Evolutionary conservation across 1,284 basidiomycete species (phyloP), one percentile per base, ranked within the genome.

Genomic region (Veloporphyrellus conicus): DNA sequence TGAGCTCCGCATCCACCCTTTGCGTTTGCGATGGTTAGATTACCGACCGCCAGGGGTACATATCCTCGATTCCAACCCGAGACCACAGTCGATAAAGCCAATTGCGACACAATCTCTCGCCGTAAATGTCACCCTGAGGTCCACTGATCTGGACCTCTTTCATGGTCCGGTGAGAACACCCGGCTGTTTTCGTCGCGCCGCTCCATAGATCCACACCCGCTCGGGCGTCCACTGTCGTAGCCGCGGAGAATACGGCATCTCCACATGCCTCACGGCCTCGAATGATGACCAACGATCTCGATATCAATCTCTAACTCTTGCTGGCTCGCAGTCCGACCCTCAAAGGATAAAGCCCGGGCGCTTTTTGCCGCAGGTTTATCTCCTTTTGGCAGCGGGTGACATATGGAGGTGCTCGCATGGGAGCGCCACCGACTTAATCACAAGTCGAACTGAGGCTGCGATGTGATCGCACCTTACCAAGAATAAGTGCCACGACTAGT

Each of bases 291-390:
- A 42, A 19, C 42, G 34, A 52, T 51, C 41, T 41, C 23, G 8
- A 38, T 19, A 38, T 18, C n/a, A 15, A 40, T 45, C 23, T 35
- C 31, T 27, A 12, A 1, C 32, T 15, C 15, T 14, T 27, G 28
- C 8, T 22, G 15, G 14, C 16, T n/a, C n/a, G n/a, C 25, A 28
- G 22, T 32, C 18, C 7, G 20, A 32, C 31, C 41, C 35, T 34
- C 28, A 23, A 35, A 23, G 22, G 16, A 31, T 43, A 23, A 32
- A 58, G 47, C 45, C 49, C 56, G 54, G 53, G 9, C 22, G 34
- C 22, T 48, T 28, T n/a, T 57, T 53, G 48, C 45, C 20, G 18
- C 44, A 38, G 5, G 38, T 29, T 32, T 39, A 19, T 22, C 41
- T 44, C 45, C 25, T 46, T 42, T 41, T 45, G 37, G 35, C 8